phyloP scores from a whole-genome alignment of 2,329 filamentous ascomycete genomes.

The Trichoderma harzianum region DNA sequence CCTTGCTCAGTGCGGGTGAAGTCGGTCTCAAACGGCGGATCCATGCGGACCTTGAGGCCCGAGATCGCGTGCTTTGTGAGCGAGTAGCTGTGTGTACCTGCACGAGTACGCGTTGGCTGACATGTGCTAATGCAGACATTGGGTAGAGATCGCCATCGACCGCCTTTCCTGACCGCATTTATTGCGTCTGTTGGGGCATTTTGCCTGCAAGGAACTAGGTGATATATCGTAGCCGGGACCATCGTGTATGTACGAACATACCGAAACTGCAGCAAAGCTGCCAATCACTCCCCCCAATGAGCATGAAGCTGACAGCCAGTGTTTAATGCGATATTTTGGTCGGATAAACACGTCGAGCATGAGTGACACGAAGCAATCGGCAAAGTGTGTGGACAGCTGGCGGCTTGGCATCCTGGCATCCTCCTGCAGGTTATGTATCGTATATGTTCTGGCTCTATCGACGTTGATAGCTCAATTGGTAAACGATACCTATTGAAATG shows the following conservation, averaged over 20 bases:
- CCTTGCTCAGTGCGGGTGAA: neutral
- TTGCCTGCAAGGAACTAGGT: neutral
- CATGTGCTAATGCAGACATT: neutral
- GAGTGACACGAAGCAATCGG: neutral
- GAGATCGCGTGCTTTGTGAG: neutral
- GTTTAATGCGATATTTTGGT: neutral
- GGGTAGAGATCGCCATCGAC: conserved; percentile 10
- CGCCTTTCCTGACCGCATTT: conserved; percentile 14
- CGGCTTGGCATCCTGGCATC: neutral
- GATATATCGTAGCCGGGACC: neutral
- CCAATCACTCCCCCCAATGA: neutral
- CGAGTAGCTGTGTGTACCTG: neutral
- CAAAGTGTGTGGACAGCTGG: neutral
- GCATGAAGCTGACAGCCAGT: neutral
- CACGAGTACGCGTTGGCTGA: neutral
- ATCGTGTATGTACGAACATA: neutral
- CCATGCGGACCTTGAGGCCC: neutral
- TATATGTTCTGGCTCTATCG: neutral
- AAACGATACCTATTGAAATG: neutral
- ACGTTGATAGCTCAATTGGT: neutral
- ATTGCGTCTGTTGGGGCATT: conserved; percentile 4
- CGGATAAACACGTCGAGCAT: neutral
- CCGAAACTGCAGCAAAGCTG: neutral
- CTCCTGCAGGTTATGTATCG: neutral
- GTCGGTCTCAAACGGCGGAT: neutral